Evolutionary conservation across 1,139 yeast genomes (phyloP), one percentile per base, ranked within the genome.

Genomic region (Hemisphaericaspora lyxosophila): DNA sequence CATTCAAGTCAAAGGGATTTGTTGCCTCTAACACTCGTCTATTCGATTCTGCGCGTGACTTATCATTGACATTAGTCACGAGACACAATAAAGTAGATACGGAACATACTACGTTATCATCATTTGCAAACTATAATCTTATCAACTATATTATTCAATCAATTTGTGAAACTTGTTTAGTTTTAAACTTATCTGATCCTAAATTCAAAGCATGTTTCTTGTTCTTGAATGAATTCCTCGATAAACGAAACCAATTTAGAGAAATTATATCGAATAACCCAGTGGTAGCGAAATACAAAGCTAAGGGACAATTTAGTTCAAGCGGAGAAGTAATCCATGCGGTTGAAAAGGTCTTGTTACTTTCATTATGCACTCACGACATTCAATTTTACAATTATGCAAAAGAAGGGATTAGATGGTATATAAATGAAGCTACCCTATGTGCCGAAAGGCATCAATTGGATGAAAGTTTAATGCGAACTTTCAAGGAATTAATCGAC

Each of bases 361-460:
- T 78, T 32, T 66, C 76, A 3, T 58, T 81, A 24, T 73, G 83
- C 45, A 73, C 84, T 0, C 80, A 79, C 42, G 82, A 78, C 42
- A 65, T 75, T 33, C 82, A 78, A 35, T 71, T 76, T 36, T 80
- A 79, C 53, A 67, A 71, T 39, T 60, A 76, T 34, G 74, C 83
- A 7, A 70, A 74, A 37, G 61, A 66, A 12, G 73, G 75, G 12
- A 70, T 80, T 57, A 59, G 57, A 34, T 68, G 75, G 54, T 65
- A 78, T 53, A 58, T 68, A 3, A 51, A 57, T 23, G 84, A 79
- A 41, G 31, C 52, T 1, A 35, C 45, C 5, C 41, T 43, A 14
- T 41, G 45, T 24, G 33, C 36, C 2, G 40, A 35, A 11, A 30
- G 31, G 9, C n/a, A 29, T 11, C 19, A 22, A 7, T 32, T 40